These are phyloP conservation scores for Trichoderma atrobrunneum DNA, from an alignment of 2,329 filamentous ascomycete species.

Conservation along the genomic window DNA sequence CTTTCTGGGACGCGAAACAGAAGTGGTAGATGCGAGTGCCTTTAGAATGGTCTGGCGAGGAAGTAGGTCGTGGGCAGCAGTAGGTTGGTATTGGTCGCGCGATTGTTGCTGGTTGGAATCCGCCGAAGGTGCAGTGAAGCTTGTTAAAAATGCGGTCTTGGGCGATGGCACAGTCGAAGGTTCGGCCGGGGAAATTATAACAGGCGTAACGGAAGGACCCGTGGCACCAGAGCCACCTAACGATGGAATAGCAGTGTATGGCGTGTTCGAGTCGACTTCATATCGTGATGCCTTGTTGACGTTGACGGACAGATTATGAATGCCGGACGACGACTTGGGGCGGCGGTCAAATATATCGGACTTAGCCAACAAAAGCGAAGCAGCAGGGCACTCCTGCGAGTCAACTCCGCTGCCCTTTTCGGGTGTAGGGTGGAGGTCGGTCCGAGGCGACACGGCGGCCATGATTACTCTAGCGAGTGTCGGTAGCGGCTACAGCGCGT, in stretches of 20 bases:
- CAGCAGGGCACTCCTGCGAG: conserved; percentile 12
- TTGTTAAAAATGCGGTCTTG: background rate
- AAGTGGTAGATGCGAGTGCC: conserved; percentile 62
- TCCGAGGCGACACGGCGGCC: conserved; percentile 20
- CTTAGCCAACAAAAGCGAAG: conserved; percentile 17
- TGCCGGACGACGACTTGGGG: conserved; percentile 19
- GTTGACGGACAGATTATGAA: conserved; percentile 25
- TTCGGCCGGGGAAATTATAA: conserved; percentile 18
- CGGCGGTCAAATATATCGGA: conserved; percentile 22
- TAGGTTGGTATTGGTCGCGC: conserved; percentile 44
- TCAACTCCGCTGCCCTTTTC: background rate
- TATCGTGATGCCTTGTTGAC: conserved; percentile 23
- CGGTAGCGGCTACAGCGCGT: conserved; percentile 10
- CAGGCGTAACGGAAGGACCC: conserved; percentile 15
- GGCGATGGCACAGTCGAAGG: background rate
- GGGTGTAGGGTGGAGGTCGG: conserved; percentile 19
- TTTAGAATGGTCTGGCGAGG: conserved; percentile 82
- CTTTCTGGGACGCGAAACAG: conserved; percentile 49
- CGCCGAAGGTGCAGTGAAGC: background rate
- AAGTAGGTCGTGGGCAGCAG: conserved; percentile 59
- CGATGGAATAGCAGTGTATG: conserved; percentile 27
- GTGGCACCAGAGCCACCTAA: conserved; percentile 27
- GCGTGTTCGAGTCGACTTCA: conserved; percentile 22
- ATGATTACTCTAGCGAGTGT: conserved; percentile 15
- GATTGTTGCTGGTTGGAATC: background rate